phyloP scores from a whole-genome alignment of 1,284 basidiomycete species.

The Leccinum discolor region DNA sequence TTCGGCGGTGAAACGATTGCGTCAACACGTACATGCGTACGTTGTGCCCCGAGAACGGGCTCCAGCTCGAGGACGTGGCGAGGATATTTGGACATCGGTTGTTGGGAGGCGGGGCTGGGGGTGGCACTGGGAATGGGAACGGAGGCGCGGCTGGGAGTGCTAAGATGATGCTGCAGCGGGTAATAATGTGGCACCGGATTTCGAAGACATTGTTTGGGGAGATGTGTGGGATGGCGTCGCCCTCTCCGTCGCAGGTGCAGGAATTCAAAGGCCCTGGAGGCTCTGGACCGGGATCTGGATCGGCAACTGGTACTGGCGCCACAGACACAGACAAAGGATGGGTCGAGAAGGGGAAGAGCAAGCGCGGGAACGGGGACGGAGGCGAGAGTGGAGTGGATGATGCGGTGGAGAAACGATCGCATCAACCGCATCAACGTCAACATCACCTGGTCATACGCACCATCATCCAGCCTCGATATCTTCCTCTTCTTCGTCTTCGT shows the following conservation, averaged over 20 bases:
- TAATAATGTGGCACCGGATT: slow-evolving; percentile 30
- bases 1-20: no score
- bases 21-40: no score
- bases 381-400: not conserved
- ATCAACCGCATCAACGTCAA: not conserved
- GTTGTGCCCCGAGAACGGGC: slow-evolving; percentile 31
- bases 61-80: slow-evolving; percentile 33
- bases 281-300: not conserved
- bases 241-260: slow-evolving; percentile 6
- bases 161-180: slow-evolving; percentile 24
- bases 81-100: slow-evolving; percentile 31
- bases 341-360: slow-evolving; percentile 20
- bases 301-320: not conserved
- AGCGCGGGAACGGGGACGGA: slow-evolving; percentile 1
- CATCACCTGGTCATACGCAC: not conserved
- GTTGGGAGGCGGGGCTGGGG: slow-evolving; percentile 10
- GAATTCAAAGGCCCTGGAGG: accelerated
- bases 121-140: not conserved
- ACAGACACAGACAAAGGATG: slow-evolving; percentile 1
- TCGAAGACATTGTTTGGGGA: slow-evolving; percentile 29
- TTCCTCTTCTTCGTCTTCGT: slow-evolving; percentile 10
- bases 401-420: not conserved
- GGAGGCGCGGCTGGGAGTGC: not conserved
- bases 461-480: slow-evolving; percentile 6
- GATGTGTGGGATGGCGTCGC: slow-evolving; percentile 22